phyloP scores from a whole-genome alignment of 352 stramenopile species.

The Phytophthora boehmeriae region DNA sequence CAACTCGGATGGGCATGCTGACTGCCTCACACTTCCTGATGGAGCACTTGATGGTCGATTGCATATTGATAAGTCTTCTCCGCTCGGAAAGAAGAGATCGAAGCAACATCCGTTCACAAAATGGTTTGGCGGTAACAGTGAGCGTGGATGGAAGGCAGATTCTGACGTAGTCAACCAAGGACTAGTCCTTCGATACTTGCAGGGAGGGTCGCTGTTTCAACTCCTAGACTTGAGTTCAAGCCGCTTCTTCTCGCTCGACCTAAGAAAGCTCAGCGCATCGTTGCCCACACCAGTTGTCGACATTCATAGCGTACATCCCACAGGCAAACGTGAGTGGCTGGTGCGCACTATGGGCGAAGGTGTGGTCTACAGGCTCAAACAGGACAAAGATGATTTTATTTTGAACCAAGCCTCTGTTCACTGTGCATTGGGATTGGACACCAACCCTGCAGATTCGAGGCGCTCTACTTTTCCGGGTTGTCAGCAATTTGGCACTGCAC shows the following conservation, averaged over 20 bases:
- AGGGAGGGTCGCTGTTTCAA: slow-evolving; percentile 61
- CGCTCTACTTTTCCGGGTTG: slow-evolving; percentile 35
- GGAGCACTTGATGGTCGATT: slow-evolving; percentile 53
- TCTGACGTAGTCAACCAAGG: slow-evolving; percentile 35
- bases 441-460: slow-evolving; percentile 24
- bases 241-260: slow-evolving; percentile 56
- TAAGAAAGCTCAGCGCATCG: slow-evolving; percentile 21
- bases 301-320: slow-evolving; percentile 46
- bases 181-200: slow-evolving; percentile 51
- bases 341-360: slow-evolving; percentile 48
- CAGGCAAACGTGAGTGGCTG: slow-evolving; percentile 51
- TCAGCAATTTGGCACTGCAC: slow-evolving; percentile 2
- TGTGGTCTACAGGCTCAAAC: slow-evolving; percentile 39
- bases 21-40: slow-evolving; percentile 62
- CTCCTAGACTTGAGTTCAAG: slow-evolving; percentile 49
- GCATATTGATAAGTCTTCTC: slow-evolving; percentile 26
- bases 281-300: slow-evolving; percentile 16
- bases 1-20: slow-evolving; percentile 46
- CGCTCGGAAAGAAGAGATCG: slow-evolving; percentile 15
- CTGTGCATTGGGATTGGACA: background rate
- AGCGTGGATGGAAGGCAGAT: slow-evolving; percentile 25
- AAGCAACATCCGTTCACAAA: slow-evolving; percentile 54
- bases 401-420: slow-evolving; percentile 35
- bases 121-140: slow-evolving; percentile 42
- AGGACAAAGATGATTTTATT: slow-evolving; percentile 31